A percentile compares a stretch with the other conserved stretches of the same genome.
phyloP scores from a whole-genome alignment of 257 asterid genomes.

The Solanum etuberosum region DNA sequence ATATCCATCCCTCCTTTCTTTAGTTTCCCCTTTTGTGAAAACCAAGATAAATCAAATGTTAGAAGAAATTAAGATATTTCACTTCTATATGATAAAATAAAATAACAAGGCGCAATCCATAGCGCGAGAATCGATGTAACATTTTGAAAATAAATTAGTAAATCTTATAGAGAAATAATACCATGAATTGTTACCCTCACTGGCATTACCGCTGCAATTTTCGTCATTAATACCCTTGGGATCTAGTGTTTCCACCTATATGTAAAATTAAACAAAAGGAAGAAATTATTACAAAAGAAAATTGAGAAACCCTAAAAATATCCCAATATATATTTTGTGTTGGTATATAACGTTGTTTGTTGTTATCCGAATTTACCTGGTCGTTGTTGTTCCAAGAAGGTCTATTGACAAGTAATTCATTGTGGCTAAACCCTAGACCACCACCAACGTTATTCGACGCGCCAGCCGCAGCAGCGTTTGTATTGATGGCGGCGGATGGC shows the following conservation, averaged over 20 bases:
- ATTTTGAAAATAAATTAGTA: neutral
- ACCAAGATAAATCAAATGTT: neutral
- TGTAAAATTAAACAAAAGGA: neutral
- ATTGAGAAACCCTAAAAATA: slow-evolving; percentile 14
- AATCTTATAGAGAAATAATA: slow-evolving; percentile 6
- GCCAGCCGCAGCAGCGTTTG: neutral
- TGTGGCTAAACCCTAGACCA: slow-evolving; percentile 51
- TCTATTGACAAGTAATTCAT: slow-evolving; percentile 19
- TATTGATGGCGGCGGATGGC: neutral
- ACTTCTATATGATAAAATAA: neutral
- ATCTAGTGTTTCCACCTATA: slow-evolving; percentile 53
- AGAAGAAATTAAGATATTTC: neutral
- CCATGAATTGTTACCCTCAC: slow-evolving; percentile 62
- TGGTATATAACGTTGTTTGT: neutral
- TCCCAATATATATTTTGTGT: neutral
- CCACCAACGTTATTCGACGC: neutral
- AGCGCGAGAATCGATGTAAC: neutral
- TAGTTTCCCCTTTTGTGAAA: neutral
- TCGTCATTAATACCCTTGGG: slow-evolving; percentile 44
- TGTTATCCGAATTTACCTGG: slow-evolving; percentile 27
- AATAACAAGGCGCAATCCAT: neutral
- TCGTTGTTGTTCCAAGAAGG: slow-evolving; percentile 65
- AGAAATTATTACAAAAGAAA: neutral
- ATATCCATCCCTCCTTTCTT: neutral
- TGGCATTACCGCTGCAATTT: slow-evolving; percentile 37